phyloP scores from a whole-genome alignment of 2,329 filamentous ascomycete species.

The Graphiopsis chlorocephala region DNA sequence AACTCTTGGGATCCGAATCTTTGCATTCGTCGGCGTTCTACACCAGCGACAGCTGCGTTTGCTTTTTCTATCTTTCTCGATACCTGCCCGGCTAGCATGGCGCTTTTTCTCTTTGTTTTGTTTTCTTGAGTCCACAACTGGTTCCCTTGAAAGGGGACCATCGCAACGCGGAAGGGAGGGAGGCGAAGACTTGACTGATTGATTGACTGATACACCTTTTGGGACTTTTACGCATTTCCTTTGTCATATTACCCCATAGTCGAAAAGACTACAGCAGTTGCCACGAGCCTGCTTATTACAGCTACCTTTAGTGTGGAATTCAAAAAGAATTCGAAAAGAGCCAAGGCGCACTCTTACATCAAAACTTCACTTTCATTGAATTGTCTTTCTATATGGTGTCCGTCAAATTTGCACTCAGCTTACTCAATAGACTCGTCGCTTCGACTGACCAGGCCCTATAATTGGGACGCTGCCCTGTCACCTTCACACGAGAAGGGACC shows the following conservation, averaged over 20 bases:
- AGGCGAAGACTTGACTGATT: not conserved
- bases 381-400: not conserved
- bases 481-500: too few relatives aligned
- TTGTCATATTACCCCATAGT: conserved; percentile 10
- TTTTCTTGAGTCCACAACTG: not conserved
- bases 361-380: not conserved
- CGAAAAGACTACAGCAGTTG: not conserved
- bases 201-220: conserved; percentile 14
- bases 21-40: conserved; percentile 5
- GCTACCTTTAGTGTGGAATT: not conserved
- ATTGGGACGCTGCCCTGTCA: not conserved
- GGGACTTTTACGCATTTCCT: conserved; percentile 12
- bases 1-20: not conserved
- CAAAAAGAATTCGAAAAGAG: not conserved
- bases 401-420: not conserved
- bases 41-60: conserved; percentile 4
- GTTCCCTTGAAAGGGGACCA: not conserved
- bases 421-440: not conserved
- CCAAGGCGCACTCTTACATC: not conserved
- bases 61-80: not conserved
- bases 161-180: not conserved
- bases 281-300: not conserved
- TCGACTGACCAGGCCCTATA: not conserved
- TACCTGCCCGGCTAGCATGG: conserved; percentile 9
- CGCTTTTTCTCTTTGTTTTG: conserved; percentile 6